Percentiles rank a stretch among this genome's conserved stretches.
phyloP scores from a whole-genome alignment of 345 rosid genomes.

The Aquilaria yunnanensis region DNA sequence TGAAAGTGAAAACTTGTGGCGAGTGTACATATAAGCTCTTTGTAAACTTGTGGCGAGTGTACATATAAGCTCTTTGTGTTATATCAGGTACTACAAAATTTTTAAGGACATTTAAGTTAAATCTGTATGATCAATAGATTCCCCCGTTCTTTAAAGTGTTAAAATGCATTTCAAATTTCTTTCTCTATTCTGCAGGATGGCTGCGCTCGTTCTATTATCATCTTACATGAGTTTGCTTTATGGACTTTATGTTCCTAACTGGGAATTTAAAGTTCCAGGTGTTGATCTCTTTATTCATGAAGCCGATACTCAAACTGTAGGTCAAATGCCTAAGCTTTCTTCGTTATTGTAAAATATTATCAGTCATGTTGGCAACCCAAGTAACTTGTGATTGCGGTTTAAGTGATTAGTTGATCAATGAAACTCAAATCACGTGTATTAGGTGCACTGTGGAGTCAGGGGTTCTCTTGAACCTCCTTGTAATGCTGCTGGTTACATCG shows the following conservation, averaged over 20 bases:
- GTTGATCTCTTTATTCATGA: conserved; percentile 14
- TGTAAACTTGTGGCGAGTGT: too few species aligned
- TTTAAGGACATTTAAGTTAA: too few species aligned
- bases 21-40: too few species aligned
- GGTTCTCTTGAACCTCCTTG: conserved; percentile 58
- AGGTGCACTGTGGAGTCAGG: conserved; percentile 53
- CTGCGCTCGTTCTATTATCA: conserved; percentile 28
- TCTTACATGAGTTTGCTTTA: conserved; percentile 38
- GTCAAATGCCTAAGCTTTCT: conserved; percentile 12
- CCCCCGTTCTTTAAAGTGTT: too few species aligned
- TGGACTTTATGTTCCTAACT: conserved; percentile 54
- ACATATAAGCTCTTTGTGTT: too few species aligned
- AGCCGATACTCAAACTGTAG: conserved; percentile 32
- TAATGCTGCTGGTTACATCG: conserved; percentile 50
- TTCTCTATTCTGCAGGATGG: conserved; percentile 34
- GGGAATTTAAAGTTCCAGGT: conserved; percentile 39
- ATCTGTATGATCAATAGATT: too few species aligned
- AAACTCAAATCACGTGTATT: background rate
- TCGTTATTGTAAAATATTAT: too few species aligned
- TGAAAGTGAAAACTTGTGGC: too few species aligned
- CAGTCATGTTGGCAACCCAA: background rate
- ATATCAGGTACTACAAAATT: too few species aligned
- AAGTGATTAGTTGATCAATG: conserved; percentile 1
- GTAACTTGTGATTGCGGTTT: background rate
- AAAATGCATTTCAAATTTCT: conserved; percentile 4